Evolutionary conservation across 139 green algal species (phyloP), one percentile per base, ranked within the genome.

Genomic region (Micromonas pusilla): DNA sequence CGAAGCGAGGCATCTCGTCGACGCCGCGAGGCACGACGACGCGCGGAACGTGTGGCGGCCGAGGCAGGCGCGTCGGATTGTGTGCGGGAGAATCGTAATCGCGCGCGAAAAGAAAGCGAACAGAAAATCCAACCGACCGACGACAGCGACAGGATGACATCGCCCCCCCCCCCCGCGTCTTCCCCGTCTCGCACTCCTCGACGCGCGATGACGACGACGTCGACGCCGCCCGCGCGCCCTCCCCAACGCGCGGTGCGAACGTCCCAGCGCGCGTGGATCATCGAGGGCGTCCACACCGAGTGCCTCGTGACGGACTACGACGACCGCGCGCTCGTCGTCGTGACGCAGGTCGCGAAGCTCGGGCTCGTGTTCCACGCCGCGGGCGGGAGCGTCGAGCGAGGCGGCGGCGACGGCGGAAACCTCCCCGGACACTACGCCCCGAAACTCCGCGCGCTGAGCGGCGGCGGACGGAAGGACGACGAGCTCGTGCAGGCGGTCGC

Each of bases 261-360:
- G 9, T 9, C 45, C 45, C 33, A 62, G 6, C 21, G 39, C 39
- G 70, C 70, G 39, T 63, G 3, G 31, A 31, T 30, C 33, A 63
- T 76, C 34, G 70, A 62, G 4, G 34, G 70, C 6, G 70, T 63
- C 9, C 70, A 76, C 70, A 76, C 70, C 6, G 70, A 76, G 38
- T 62, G 62, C 34, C 23, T 76, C 3, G 23, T 76, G 31, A 76
- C 25, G 31, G 38, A 63, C 6, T 76, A 76, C 45, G 33, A 3
- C 34, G 28, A 76, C 34, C 25, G 25, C 25, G 25, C 63, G 25
- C 5, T 76, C 25, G 45, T 76, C 33, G 70, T 76, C 25, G 70
- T 53, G 33, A 76, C 70, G 38, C 70, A 76, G 70, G 6, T 76
- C 39, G 70, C 31, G 26, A 76, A 76, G 70, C 38, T 76, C 39